Percentiles rank a stretch among this genome's conserved stretches.
These are phyloP conservation scores for Murraya koenigii DNA, from an alignment of 345 rosid genomes.

Conservation along the genomic window DNA sequence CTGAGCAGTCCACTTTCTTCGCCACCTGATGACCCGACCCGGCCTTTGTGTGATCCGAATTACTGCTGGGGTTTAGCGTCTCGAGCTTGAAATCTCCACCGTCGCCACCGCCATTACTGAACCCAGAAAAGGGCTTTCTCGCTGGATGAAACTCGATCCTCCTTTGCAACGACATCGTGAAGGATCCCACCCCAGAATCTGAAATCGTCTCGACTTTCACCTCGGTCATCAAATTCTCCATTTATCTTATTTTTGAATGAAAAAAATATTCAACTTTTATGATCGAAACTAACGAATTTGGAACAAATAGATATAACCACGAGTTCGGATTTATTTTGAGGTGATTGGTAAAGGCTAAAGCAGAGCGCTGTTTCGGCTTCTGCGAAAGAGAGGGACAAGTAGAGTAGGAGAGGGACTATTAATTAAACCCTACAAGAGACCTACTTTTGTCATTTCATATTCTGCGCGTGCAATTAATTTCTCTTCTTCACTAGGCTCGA, in stretches of 20 bases:
- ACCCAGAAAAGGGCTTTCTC: conserved; percentile 48
- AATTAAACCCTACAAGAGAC: conserved; percentile 62
- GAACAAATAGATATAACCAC: not conserved
- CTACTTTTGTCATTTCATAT: not conserved
- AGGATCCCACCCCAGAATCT: conserved; percentile 34
- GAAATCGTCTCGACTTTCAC: conserved; percentile 11
- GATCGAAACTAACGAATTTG: not conserved
- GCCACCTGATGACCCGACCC: conserved; percentile 17
- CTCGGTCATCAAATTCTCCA: conserved; percentile 21
- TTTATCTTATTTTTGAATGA: not conserved
- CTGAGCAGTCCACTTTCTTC: conserved; percentile 51
- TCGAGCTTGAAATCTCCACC: conserved; percentile 64
- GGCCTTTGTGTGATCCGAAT: conserved; percentile 22
- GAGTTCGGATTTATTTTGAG: not conserved
- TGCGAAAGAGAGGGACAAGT: conserved; percentile 24
- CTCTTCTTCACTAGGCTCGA: too few species aligned
- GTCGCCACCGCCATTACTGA: conserved; percentile 26
- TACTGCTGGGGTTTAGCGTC: conserved; percentile 54
- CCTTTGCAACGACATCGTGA: conserved; percentile 31
- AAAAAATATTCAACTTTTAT: not conserved
- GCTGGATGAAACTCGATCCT: conserved; percentile 69
- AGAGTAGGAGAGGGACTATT: conserved; percentile 18
- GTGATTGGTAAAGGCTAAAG: conserved; percentile 6
- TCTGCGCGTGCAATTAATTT: not conserved
- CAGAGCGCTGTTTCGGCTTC: conserved; percentile 44